Conservation (phyloP, 495 filamentous ascomycete genomes). For the Aspergillus conjunctus region DNA sequence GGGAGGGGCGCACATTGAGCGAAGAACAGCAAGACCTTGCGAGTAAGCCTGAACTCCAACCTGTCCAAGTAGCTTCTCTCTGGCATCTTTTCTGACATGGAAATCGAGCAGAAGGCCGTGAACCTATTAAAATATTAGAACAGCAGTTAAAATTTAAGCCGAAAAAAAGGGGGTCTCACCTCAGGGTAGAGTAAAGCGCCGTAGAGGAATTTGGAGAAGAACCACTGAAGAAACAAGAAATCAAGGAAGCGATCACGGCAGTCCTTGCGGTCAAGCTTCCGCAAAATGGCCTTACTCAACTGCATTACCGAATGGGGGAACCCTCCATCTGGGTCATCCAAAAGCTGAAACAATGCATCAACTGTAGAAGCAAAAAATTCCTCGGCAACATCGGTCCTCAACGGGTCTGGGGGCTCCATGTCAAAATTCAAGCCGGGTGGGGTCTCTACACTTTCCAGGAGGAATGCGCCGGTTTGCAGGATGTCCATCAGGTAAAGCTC, state of each 20-base stretch:
- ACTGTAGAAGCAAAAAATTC: slow-evolving; percentile 88
- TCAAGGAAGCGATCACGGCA: slow-evolving; percentile 69
- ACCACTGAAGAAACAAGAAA: slow-evolving; percentile 87
- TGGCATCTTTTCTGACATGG: slow-evolving; percentile 85
- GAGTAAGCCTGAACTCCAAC: slow-evolving; percentile 77
- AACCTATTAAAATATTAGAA: slow-evolving; percentile 47
- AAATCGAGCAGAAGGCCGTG: slow-evolving; percentile 88
- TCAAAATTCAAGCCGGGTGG: slow-evolving; percentile 42
- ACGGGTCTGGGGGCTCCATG: slow-evolving; percentile 59
- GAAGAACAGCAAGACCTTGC: slow-evolving; percentile 58
- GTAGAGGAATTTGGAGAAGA: slow-evolving; percentile 84
- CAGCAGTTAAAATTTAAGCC: slow-evolving; percentile 5
- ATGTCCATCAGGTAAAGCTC: slow-evolving; percentile 93
- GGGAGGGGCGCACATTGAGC: slow-evolving; percentile 46
- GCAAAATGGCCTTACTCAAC: slow-evolving; percentile 78
- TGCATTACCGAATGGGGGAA: slow-evolving; percentile 83
- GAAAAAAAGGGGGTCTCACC: slow-evolving; percentile 48
- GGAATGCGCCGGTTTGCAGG: slow-evolving; percentile 86
- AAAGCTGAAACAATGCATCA: slow-evolving; percentile 78
- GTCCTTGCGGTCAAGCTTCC: slow-evolving; percentile 70
- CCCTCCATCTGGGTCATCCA: slow-evolving; percentile 75
- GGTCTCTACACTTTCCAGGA: slow-evolving; percentile 77
- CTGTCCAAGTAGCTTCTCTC: slow-evolving; percentile 84
- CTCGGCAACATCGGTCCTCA: slow-evolving; percentile 76
- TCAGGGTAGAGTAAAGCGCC: slow-evolving; percentile 89